Base-by-base conservation (phyloP, 371 early-diverging fungal species). In the Haplosporangium sp. region DNA sequence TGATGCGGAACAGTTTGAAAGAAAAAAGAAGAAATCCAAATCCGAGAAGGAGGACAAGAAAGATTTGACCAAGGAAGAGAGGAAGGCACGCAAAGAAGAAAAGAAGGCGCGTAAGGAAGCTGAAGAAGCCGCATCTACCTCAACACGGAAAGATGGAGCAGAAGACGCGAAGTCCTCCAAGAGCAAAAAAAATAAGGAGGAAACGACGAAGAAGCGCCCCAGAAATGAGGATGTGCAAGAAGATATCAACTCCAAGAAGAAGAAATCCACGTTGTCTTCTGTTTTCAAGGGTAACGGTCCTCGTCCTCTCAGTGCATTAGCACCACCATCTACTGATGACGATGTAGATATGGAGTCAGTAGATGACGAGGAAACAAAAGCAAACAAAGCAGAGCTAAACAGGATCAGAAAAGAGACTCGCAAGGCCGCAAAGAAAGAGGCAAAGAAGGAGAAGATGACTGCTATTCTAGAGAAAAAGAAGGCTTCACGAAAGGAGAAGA, bases 1-100 rank as follows among this genome's bases (percentile, higher is more conserved):
- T 1, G 83, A 83, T 35, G 69, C 71, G 15, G 74, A 67, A 39
- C 83, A 78, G 62, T 84, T 74, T 64, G 71, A 81, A 69, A 74
- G 74, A 53, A 75, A 69, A 67, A 74, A 74, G 73, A 84, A 76
- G 61, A 76, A 71, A 53, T 72, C 50, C 1, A 74, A 78, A 42
- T 15, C 75, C 34, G 82, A 82, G 63, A 69, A 71, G 63, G 58
- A 70, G 35, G 72, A 63, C 34, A 61, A 61, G 45, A 67, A 74
- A 61, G 69, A 61, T 5, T 8, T 58, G 59, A 66, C 48, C 45
- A 66, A 66, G 50, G 59, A 27, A 34, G 70, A 67, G 48, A 83
- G 73, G 48, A 76, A 70, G 59, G 70, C 69, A 17, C 74, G 67
- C 38, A 77, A 73, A 66, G 78, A 67, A 68, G 70, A 63, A 63